These are phyloP conservation scores for Thermothielavioides terrestris DNA, from an alignment of 495 filamentous ascomycete genomes.

Conservation along the genomic window DNA sequence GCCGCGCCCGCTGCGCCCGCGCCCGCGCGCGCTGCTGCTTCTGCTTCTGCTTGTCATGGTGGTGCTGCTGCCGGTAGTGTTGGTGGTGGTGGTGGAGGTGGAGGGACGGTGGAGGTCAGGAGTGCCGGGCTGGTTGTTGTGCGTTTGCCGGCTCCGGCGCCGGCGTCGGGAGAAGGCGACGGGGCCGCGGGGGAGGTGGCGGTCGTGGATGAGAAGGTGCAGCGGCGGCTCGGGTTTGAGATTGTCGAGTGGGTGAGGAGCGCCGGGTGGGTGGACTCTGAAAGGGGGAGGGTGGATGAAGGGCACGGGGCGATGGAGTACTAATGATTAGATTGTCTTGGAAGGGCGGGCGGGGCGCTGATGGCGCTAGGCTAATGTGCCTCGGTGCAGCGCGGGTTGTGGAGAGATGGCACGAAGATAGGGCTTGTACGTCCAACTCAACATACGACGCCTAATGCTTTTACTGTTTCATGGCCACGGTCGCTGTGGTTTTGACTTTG, in stretches of 20 bases:
- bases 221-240: conserved; percentile 72
- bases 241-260: conserved; percentile 67
- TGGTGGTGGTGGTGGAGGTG: conserved; percentile 4
- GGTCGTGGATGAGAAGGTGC: conserved; percentile 54
- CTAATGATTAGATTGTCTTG: no score
- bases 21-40: no score
- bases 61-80: background rate
- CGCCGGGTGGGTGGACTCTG: conserved; percentile 25
- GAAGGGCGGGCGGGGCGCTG: no score
- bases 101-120: conserved; percentile 46
- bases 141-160: conserved; percentile 10
- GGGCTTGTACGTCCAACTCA: no score
- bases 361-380: no score
- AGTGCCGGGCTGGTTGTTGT: conserved; percentile 32
- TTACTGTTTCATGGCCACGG: no score
- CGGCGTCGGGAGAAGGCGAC: background rate
- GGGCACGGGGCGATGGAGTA: conserved; percentile 1
- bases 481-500: no score
- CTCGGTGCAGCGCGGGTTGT: no score
- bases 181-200: conserved; percentile 13
- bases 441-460: no score
- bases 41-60: conserved; percentile 6
- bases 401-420: no score
- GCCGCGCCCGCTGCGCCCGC: conserved; percentile 28
- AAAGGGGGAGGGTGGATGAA: conserved; percentile 2